Conservation (phyloP, 2,329 filamentous ascomycete species). For the Bipolaris bicolor region DNA sequence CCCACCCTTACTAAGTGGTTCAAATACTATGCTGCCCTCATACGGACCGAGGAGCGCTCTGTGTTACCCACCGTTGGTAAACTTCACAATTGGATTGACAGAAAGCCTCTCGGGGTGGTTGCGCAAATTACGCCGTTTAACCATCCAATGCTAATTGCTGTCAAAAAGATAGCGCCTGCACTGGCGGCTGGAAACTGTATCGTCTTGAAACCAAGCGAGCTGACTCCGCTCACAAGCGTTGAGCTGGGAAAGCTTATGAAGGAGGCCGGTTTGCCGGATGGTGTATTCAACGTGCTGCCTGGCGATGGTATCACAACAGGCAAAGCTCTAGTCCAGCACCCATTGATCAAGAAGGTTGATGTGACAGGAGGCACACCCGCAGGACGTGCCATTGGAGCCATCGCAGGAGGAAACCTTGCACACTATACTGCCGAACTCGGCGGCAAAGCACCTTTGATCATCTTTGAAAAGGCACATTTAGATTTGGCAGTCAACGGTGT, state of each 20-base stretch:
- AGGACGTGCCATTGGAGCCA: conserved; percentile 46
- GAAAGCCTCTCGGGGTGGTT: conserved; percentile 47
- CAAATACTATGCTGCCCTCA: conserved; percentile 71
- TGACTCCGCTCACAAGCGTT: conserved; percentile 47
- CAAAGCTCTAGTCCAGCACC: conserved; percentile 45
- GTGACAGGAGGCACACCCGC: conserved; percentile 49
- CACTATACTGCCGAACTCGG: conserved; percentile 48
- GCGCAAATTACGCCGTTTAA: conserved; percentile 51
- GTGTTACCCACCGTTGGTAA: conserved; percentile 69
- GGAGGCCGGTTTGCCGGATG: conserved; percentile 47
- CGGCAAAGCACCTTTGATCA: conserved; percentile 47
- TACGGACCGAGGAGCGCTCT: conserved; percentile 70
- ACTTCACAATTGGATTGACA: conserved; percentile 53
- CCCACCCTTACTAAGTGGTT: conserved; percentile 72
- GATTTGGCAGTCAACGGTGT: conserved; percentile 49
- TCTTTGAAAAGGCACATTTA: conserved; percentile 47
- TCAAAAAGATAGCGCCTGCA: conserved; percentile 50
- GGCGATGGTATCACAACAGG: conserved; percentile 45
- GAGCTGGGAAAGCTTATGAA: conserved; percentile 47
- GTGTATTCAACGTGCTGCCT: conserved; percentile 45
- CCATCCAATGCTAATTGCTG: conserved; percentile 50
- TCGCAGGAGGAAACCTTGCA: conserved; percentile 44
- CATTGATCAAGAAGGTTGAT: conserved; percentile 48
- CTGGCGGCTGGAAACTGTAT: conserved; percentile 47
- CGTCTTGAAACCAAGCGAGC: conserved; percentile 48